Base-by-base conservation (phyloP, 805 yeast species). In the Wickerhamomyces ciferrii region DNA sequence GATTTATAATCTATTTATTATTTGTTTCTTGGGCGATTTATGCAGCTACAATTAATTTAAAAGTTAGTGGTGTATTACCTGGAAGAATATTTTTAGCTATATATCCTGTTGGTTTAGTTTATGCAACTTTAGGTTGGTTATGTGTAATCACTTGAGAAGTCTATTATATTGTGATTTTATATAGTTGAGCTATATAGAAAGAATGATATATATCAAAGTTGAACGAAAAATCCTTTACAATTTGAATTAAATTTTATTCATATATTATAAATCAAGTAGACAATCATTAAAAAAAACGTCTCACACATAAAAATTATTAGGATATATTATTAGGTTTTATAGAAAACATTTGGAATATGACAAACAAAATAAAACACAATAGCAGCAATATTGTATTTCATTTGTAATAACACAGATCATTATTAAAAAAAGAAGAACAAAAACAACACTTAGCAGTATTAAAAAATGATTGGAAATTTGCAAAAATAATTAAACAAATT, bases 51-150 rank as follows among this genome's bases (percentile, higher is more conserved):
- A 70, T 80, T 59, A 80, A 84, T 41, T 70, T 83, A 47, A 77
- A 78, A 55, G 69, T 65, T 39, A 76, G 83, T 23, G 89, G 89
- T 2, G 87, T 83, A 2, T 65, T 77, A 17, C 81, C 83, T 3
- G 79, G 83, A 4, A 66, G 87, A 48, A 75, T 80, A 10, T 66
- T 80, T 27, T 62, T 83, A 48, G 88, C 89, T 0, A 69, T 79
- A 10, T 83, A 79, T 53, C 90, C 90, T 0, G 79, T 84, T 24
- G 83, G 75, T 3, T 67, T 84, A 50, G 74, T 83, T 60, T 84
- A 80, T 59, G 71, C 79, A 5, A 75, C 79, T 5, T 61, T 83
- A 42, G 81, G 84, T 23, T 83, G 88, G 88, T 63, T 83, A 27
- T 79, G 81, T 49, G 80, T 83, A 15, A 77, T 84, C 32, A 76